Evolutionary conservation across 257 asterid species (phyloP).

Genomic region (Penstemon eatonii): DNA sequence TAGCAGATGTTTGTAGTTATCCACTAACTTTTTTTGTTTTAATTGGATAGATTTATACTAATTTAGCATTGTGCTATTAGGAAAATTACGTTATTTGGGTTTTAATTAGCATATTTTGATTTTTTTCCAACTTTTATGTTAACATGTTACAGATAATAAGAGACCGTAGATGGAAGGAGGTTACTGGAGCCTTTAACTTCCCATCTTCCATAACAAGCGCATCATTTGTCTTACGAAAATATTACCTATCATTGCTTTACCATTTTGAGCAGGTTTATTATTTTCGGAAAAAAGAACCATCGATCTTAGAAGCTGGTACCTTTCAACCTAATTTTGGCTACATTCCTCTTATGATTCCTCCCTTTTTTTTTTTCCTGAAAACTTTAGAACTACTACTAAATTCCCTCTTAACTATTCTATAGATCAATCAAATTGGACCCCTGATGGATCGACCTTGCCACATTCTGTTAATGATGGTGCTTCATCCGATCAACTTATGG

Average conservation of each 20-base stretch:
- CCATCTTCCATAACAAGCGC: constrained; percentile 83
- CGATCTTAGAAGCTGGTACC: constrained; percentile 46
- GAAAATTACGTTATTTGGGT: constrained; percentile 8
- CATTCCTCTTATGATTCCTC: neutral
- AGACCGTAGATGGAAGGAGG: constrained; percentile 94
- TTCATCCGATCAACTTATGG: constrained; percentile 49
- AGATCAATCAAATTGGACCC: constrained; percentile 43
- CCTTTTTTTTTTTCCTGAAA: neutral
- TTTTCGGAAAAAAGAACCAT: constrained; percentile 69
- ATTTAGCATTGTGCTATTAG: neutral
- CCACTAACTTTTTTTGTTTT: neutral
- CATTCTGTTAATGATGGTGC: constrained; percentile 44
- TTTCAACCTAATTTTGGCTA: constrained; percentile 17
- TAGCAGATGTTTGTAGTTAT: constrained; percentile 4
- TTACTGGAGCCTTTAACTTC: constrained; percentile 71
- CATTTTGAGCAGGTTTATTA: constrained; percentile 97
- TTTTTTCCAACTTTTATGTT: constrained; percentile 17
- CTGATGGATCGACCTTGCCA: constrained; percentile 38
- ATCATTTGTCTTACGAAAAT: constrained; percentile 77
- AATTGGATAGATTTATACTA: constrained; percentile 20
- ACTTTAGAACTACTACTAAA: constrained; percentile 18
- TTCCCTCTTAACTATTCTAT: constrained; percentile 24
- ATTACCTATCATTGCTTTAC: constrained; percentile 76
- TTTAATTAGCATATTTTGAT: constrained; percentile 13
- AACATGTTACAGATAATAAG: constrained; percentile 58